These are phyloP conservation scores for Exophiala mesophila DNA, from an alignment of 2,329 filamentous ascomycete species.

Conservation along the genomic window DNA sequence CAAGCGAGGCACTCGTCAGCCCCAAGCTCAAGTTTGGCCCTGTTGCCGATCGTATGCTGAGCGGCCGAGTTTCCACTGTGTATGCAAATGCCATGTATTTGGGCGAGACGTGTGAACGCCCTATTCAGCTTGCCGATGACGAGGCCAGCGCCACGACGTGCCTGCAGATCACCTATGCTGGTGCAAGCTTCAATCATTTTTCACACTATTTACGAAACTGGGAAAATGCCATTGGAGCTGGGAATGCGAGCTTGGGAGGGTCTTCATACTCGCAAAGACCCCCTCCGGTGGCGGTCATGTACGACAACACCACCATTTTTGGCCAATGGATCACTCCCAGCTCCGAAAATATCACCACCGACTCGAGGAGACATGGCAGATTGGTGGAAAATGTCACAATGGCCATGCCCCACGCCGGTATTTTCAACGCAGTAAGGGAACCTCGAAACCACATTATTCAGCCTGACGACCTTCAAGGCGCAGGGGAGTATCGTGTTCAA, in stretches of 20 bases:
- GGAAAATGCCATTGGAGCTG: constrained; percentile 44
- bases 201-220: constrained; percentile 57
- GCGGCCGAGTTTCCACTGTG: constrained; percentile 54
- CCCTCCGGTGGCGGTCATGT: constrained; percentile 57
- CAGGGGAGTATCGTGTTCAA: constrained; percentile 63
- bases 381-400: constrained; percentile 72
- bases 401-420: constrained; percentile 69
- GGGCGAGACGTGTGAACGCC: constrained; percentile 54
- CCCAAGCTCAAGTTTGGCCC: constrained; percentile 62
- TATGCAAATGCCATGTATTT: constrained; percentile 63
- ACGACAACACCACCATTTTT: constrained; percentile 67
- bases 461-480: constrained; percentile 58
- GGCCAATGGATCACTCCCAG: constrained; percentile 62
- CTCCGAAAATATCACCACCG: constrained; percentile 48
- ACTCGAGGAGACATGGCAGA: constrained; percentile 48
- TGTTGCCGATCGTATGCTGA: constrained; percentile 47
- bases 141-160: constrained; percentile 55
- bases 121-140: constrained; percentile 42
- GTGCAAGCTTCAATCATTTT: constrained; percentile 65
- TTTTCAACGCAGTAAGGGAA: constrained; percentile 61
- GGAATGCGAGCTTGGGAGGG: constrained; percentile 36
- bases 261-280: constrained; percentile 42
- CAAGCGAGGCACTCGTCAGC: constrained; percentile 68
- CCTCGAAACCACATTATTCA: constrained; percentile 63
- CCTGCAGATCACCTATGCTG: constrained; percentile 63